Evolutionary conservation across 2,329 filamentous ascomycete genomes (phyloP).

Genomic region (Penicillium oxalicum): DNA sequence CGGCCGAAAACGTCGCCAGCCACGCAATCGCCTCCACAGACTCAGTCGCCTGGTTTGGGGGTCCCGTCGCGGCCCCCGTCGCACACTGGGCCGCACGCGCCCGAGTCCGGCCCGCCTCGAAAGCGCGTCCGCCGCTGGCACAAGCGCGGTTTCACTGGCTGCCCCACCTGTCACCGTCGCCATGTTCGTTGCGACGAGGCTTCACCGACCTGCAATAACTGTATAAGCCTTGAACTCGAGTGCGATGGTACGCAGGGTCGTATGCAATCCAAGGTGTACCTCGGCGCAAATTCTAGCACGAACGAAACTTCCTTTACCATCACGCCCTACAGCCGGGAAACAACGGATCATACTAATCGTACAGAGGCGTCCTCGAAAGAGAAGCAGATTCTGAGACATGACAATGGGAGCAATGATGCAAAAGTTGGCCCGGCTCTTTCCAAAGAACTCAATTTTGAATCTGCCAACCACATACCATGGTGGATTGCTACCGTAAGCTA

Average conservation of each 20-base stretch:
- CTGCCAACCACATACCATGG: not conserved
- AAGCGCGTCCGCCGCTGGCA: conserved; percentile 38
- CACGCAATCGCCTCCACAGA: not conserved
- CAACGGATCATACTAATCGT: not conserved
- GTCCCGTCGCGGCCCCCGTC: not conserved
- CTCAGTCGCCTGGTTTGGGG: conserved; percentile 5
- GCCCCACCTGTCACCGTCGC: conserved; percentile 36
- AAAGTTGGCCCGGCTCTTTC: not conserved
- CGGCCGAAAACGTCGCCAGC: conserved; percentile 6
- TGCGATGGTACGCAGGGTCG: conserved; percentile 32
- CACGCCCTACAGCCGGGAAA: not conserved
- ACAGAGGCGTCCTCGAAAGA: not conserved
- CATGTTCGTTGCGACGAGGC: conserved; percentile 37
- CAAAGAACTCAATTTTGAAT: not conserved
- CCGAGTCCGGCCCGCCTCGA: conserved; percentile 16
- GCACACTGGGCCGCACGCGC: not conserved
- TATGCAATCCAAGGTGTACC: conserved; percentile 35
- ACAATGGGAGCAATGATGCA: not conserved
- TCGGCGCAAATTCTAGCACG: too few relatives aligned
- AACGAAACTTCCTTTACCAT: too few relatives aligned
- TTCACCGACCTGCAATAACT: conserved; percentile 35
- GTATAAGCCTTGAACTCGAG: conserved; percentile 29
- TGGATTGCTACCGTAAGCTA: not conserved
- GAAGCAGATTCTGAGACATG: not conserved
- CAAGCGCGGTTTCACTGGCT: conserved; percentile 39